phyloP scores from a whole-genome alignment of 257 asterid species.

The Solanum virginianum region DNA sequence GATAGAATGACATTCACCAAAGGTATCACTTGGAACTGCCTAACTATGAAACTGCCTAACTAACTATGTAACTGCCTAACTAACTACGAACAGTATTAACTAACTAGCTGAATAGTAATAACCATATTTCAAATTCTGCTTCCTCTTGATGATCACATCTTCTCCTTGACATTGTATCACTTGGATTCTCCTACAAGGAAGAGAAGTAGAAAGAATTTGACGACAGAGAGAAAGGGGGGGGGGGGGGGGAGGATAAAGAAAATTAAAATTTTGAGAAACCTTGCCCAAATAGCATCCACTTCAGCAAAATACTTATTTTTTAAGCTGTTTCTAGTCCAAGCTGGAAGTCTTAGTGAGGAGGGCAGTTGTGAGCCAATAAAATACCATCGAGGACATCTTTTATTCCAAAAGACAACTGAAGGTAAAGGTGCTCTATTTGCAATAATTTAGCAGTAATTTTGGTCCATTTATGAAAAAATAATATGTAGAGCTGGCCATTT shows the following conservation, averaged over 20 bases:
- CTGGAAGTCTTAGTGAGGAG: background rate
- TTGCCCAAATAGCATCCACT: background rate
- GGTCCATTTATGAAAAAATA: background rate
- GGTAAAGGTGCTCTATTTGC: background rate
- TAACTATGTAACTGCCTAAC: no score
- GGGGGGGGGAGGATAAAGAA: background rate
- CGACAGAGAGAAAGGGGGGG: background rate
- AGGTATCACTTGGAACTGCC: no score
- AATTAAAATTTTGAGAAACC: background rate
- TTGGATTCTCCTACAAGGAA: background rate
- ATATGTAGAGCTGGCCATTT: background rate
- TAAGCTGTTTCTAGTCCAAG: background rate
- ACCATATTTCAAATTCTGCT: no score
- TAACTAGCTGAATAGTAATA: no score
- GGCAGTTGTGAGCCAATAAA: background rate
- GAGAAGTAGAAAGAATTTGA: background rate
- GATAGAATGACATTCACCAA: background rate
- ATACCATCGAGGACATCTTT: background rate
- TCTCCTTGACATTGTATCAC: background rate
- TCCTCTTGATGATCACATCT: no score
- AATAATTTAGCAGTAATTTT: background rate
- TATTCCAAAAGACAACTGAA: background rate
- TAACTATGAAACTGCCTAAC: no score
- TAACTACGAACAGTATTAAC: no score
- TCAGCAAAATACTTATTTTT: background rate